phyloP scores from a whole-genome alignment of 1,284 basidiomycete genomes.

The Uromyces viciae-fabae region DNA sequence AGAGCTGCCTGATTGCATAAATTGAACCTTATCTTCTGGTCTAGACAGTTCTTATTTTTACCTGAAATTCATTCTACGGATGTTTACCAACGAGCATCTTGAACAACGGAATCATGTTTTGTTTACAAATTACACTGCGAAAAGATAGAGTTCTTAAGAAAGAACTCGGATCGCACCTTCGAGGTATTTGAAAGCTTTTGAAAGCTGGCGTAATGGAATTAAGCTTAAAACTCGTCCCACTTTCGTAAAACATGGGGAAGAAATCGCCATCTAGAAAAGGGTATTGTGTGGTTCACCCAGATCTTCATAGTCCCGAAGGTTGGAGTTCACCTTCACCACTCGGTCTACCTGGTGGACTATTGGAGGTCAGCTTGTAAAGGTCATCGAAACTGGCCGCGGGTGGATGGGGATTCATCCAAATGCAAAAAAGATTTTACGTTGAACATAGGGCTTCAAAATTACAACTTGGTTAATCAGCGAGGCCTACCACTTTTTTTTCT shows the following conservation, averaged over 20 bases:
- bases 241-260: constrained; percentile 13
- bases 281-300: constrained; percentile 6
- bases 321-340: neutral
- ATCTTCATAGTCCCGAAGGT: neutral
- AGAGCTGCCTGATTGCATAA: neutral
- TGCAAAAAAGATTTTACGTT: neutral
- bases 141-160: neutral
- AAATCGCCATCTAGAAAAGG: neutral
- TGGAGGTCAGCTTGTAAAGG: neutral
- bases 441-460: constrained; percentile 13
- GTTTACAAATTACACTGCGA: constrained; percentile 4
- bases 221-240: constrained; percentile 6
- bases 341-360: constrained; percentile 2
- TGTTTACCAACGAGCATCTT: constrained; percentile 8
- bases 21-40: neutral
- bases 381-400: constrained; percentile 18
- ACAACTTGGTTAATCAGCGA: constrained; percentile 10
- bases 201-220: constrained; percentile 15
- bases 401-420: constrained; percentile 19
- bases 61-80: no score
- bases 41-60: neutral
- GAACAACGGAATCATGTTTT: constrained; percentile 9
- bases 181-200: neutral
- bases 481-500: constrained; percentile 5
- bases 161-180: neutral